These are phyloP conservation scores for Astrothelium subdiscretum DNA, from an alignment of 495 filamentous ascomycete species.

Conservation along the genomic window DNA sequence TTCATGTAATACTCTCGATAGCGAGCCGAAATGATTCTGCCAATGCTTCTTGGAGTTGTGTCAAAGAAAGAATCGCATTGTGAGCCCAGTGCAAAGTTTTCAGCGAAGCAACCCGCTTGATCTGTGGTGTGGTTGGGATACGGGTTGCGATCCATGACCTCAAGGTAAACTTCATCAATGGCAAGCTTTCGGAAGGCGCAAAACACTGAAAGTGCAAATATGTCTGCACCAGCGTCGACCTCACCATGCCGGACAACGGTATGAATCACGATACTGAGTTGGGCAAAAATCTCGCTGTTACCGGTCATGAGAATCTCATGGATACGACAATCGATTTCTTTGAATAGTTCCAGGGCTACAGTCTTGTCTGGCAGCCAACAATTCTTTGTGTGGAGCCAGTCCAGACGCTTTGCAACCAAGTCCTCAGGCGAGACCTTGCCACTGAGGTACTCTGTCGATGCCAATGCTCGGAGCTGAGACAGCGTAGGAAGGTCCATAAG, in stretches of 20 bases:
- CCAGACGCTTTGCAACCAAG: constrained; percentile 36
- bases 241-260: constrained; percentile 27
- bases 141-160: constrained; percentile 48
- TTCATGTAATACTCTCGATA: constrained; percentile 40
- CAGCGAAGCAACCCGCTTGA: constrained; percentile 49
- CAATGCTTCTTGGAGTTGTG: constrained; percentile 41
- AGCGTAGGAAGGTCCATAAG: constrained; percentile 41
- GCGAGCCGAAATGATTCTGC: constrained; percentile 42
- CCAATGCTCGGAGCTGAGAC: constrained; percentile 37
- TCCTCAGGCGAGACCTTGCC: constrained; percentile 31
- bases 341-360: constrained; percentile 35
- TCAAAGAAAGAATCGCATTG: constrained; percentile 52
- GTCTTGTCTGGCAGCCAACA: constrained; percentile 32
- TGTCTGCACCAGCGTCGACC: constrained; percentile 38
- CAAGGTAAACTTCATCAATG: constrained; percentile 48
- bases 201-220: constrained; percentile 43
- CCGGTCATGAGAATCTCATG: constrained; percentile 31
- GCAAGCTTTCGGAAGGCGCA: constrained; percentile 44
- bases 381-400: constrained; percentile 40
- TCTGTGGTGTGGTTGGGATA: constrained; percentile 44
- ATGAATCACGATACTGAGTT: constrained; percentile 30
- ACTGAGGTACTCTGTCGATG: constrained; percentile 40
- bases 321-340: constrained; percentile 34
- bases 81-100: constrained; percentile 49
- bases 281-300: constrained; percentile 32